Evolutionary conservation across 495 filamentous ascomycete species (phyloP), one percentile per base, ranked within the genome.

Genomic region (Penicillium tannophilum): DNA sequence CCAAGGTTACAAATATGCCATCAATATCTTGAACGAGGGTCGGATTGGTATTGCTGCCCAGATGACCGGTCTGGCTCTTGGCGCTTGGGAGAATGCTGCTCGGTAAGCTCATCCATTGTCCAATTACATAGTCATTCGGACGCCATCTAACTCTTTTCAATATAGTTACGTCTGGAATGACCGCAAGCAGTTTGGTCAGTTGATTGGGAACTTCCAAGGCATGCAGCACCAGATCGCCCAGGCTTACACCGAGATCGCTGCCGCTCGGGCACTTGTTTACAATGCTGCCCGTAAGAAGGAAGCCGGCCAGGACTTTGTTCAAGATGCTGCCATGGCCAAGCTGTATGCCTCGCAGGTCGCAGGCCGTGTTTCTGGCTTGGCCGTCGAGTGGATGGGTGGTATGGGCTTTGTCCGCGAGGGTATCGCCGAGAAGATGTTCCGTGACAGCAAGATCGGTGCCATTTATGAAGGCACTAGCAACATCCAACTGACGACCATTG

Each of bases 191-290:
- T 99, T 99, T 72, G 92, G 95, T 49, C 82, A 92, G 68, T 82
- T 91, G 41, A 87, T 99, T 54, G 94, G 95, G 60, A 86, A 91
- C 67, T 99, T 99, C 83, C 94, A 98, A 77, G 93, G 91, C 65
- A 97, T 99, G 93, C 94, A 97, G 76, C 92, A 97, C 77, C 95
- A 99, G 82, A 85, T 99, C 53, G 94, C 94, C 0, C 94, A 99
- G 79, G 88, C 93, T 7, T 96, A 92, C 74, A 93, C 90, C 16
- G 93, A 98, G 74, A 96, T 98, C 63, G 78, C 84, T 24, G 94
- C 94, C 11, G 94, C 94, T 4, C 86, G 94, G 23, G 92, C 91
- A 5, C 81, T 99, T 3, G 92, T 99, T 33, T 98, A 90, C 79
- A 99, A 99, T 66, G 94, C 94, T 11, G 91, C 96, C 1, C 84